Percentiles rank a stretch among this genome's conserved stretches.
Evolutionary conservation across 2,329 filamentous ascomycete genomes (phyloP).

Genomic region (Chaetomiaceae sp.): DNA sequence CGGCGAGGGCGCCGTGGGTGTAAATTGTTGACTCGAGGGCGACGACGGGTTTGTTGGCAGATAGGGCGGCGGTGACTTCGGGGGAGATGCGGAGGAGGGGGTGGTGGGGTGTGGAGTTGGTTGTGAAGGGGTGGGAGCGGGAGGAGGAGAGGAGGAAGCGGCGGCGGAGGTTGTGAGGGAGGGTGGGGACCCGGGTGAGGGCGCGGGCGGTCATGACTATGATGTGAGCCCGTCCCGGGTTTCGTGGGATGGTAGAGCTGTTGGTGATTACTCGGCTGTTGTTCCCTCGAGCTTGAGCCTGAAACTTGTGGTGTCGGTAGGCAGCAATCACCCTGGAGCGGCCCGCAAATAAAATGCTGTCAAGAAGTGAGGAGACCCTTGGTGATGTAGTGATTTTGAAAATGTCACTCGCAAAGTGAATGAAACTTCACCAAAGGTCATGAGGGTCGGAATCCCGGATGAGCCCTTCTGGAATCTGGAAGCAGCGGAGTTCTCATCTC

Average conservation of each 20-base stretch:
- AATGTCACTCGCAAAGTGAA: background rate
- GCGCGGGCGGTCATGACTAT: slow-evolving; percentile 3
- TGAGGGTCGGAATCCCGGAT: too few species aligned
- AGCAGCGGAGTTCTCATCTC: slow-evolving; percentile 3
- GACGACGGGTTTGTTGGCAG: slow-evolving; percentile 74
- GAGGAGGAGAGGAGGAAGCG: background rate
- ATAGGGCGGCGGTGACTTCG: slow-evolving; percentile 74
- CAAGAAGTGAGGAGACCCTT: background rate
- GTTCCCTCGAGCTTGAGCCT: too few species aligned
- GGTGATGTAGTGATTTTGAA: background rate
- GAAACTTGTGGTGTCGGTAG: too few species aligned
- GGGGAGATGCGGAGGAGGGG: slow-evolving; percentile 67
- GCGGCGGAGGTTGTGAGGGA: background rate
- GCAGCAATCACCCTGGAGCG: too few species aligned
- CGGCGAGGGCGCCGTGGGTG: slow-evolving; percentile 85
- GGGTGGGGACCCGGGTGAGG: slow-evolving; percentile 7
- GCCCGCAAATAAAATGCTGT: too few species aligned
- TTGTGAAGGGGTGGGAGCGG: slow-evolving; percentile 14
- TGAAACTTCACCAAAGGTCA: background rate
- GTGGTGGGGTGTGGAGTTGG: slow-evolving; percentile 19
- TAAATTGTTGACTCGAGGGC: slow-evolving; percentile 96
- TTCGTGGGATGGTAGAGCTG: too few species aligned
- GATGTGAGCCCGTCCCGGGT: background rate
- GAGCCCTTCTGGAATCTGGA: too few species aligned
- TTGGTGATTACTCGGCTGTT: too few species aligned